Evolutionary conservation across 1,284 basidiomycete species (phyloP).

Genomic region (Moesziomyces globuligerus): DNA sequence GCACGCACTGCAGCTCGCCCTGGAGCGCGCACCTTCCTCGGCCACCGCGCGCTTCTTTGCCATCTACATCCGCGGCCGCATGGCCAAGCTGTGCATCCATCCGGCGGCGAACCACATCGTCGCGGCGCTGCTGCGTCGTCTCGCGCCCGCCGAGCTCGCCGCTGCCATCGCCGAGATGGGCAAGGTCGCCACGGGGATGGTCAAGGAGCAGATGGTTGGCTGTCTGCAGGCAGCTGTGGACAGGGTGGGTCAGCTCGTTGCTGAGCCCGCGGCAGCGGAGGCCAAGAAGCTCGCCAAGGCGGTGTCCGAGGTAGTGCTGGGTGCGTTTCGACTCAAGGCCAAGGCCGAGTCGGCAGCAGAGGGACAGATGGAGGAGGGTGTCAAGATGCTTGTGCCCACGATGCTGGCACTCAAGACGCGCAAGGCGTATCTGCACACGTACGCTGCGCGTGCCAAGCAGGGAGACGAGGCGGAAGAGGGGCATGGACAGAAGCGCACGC

Average conservation of each 20-base stretch:
- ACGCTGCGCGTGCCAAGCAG: constrained; percentile 16
- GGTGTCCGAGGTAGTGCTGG: constrained; percentile 21
- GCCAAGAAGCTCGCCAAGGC: constrained; percentile 21
- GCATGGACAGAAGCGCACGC: constrained; percentile 16
- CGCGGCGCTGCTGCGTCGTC: constrained; percentile 32
- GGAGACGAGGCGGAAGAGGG: constrained; percentile 6
- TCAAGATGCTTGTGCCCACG: constrained; percentile 34
- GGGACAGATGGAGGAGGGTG: constrained; percentile 2
- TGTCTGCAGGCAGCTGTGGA: constrained; percentile 34
- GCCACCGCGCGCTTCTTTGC: constrained; percentile 46
- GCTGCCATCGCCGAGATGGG: constrained; percentile 16
- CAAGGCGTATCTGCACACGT: constrained; percentile 44
- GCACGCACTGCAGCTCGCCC: constrained; percentile 54
- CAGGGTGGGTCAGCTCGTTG: constrained; percentile 11
- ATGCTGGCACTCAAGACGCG: constrained; percentile 42
- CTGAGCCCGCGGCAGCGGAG: background rate
- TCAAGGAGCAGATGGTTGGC: constrained; percentile 41
- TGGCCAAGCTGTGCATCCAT: constrained; percentile 60
- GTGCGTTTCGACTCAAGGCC: constrained; percentile 21
- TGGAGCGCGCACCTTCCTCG: constrained; percentile 21
- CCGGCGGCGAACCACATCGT: constrained; percentile 64
- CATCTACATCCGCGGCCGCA: constrained; percentile 51
- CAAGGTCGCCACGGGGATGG: constrained; percentile 32
- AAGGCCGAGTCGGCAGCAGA: background rate
- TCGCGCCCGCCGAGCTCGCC: constrained; percentile 9